phyloP scores from a whole-genome alignment of 78 protist species.

The Isochrysis galbana region DNA sequence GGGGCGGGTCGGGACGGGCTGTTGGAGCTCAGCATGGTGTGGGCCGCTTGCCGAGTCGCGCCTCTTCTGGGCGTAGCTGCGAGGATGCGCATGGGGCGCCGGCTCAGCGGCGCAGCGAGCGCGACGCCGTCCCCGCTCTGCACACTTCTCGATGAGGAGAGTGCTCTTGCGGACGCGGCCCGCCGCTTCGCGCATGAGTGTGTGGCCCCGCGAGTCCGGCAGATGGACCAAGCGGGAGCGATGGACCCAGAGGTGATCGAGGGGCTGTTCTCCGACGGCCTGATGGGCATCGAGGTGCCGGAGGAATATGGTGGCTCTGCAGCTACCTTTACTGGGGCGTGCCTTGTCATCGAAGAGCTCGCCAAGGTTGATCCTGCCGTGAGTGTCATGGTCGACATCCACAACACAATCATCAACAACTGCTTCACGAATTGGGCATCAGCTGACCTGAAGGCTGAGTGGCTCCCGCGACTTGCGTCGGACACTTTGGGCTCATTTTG shows the following conservation, averaged over 20 bases:
- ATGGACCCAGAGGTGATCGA: neutral
- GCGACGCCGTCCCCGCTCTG: neutral
- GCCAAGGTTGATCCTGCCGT: conserved; percentile 43
- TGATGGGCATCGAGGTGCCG: conserved; percentile 38
- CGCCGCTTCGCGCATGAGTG: neutral
- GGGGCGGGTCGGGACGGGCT: no score
- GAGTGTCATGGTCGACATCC: conserved; percentile 40
- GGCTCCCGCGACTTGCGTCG: conserved; percentile 72
- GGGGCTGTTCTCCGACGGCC: neutral
- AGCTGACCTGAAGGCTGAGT: conserved; percentile 60
- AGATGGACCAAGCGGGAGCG: neutral
- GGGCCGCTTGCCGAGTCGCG: no score
- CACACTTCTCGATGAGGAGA: neutral
- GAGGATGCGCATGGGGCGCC: no score
- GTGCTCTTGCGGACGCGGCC: neutral
- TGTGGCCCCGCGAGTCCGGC: neutral
- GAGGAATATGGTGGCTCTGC: conserved; percentile 38
- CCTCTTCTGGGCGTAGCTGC: no score
- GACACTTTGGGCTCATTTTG: conserved; percentile 86
- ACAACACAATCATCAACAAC: conserved; percentile 52
- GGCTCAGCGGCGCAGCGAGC: no score
- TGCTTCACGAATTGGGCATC: conserved; percentile 54
- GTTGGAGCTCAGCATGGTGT: no score
- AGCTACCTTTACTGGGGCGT: conserved; percentile 19
- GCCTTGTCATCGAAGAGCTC: conserved; percentile 39